Base-by-base conservation (phyloP, 306 rosid species). In the Prosopis cineraria region DNA sequence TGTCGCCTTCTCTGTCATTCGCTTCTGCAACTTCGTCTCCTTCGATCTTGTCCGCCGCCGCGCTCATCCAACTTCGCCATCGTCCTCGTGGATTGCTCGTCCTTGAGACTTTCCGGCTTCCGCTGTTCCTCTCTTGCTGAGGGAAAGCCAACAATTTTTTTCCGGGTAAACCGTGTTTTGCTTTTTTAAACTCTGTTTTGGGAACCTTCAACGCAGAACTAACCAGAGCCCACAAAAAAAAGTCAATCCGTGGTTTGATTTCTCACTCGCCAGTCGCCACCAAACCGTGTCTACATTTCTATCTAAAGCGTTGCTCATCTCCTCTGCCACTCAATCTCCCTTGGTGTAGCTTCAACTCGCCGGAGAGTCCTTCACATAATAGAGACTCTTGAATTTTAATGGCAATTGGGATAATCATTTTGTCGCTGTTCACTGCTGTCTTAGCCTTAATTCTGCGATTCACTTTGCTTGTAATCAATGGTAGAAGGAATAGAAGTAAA, bases 401-500 rank as follows among this genome's bases (percentile, higher is more conserved):
- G 90, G 82, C 81, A 11, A 65, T 60, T 69, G 36, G 37, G 27
- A 48, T 87, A 58, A 36, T 82, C 11, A 52, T 88, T 27, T 75
- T 70, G 63, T 81, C 70, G 40, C 60, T 89, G 58, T 47, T 90
- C 80, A 68, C 91, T 48, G 80, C 55, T 6, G 31, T 85, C 3
- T 65, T 48, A 10, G 78, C 78, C 65, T 14, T 81, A 6, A 34
- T 76, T 45, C 17, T 85, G 39, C 81, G 76, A 67, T n/a, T 92
- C 44, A 33, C 77, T 41, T 55, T 39, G 29, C 70, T 63, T 7
- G 56, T 80, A 9, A 55, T 81, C 74, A 68, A 75, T 47, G 84
- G 87, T 19, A 81, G 93, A 39, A 45, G 79, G 50, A 88, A 37
- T 78, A 85, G 89, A 43, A 88, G 88, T 75, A 83, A 41, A 31